Conservation (phyloP, 106 monocot species). For the Triglochin maritima region DNA sequence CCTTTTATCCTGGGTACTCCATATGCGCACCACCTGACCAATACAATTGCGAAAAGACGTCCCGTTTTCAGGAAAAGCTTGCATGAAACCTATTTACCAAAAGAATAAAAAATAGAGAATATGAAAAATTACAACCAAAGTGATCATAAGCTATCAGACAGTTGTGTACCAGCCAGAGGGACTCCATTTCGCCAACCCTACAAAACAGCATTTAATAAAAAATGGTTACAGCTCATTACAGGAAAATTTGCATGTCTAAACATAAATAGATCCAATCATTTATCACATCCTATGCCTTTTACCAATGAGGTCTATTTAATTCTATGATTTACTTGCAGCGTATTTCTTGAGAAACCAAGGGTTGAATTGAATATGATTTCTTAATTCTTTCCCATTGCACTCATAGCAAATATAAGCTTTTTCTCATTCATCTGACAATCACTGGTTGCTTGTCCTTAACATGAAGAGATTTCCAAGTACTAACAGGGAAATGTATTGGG, state of each 20-base stretch:
- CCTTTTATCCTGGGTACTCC: conserved; percentile 4
- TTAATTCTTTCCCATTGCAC: not conserved
- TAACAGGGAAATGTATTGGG: not conserved
- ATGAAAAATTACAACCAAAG: not conserved
- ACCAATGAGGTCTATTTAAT: too few relatives aligned
- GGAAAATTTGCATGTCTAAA: not conserved
- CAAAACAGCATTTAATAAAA: not conserved
- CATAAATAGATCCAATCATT: too few relatives aligned
- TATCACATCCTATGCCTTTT: too few relatives aligned
- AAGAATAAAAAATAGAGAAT: not conserved
- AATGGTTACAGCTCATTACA: conserved; percentile 1
- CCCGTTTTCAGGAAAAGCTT: conserved; percentile 3
- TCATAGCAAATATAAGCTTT: not conserved
- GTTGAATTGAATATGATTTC: too few relatives aligned
- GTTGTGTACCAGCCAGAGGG: conserved; percentile 3
- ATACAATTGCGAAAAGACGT: conserved; percentile 35
- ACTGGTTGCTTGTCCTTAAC: too few relatives aligned
- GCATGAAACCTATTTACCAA: not conserved
- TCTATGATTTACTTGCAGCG: too few relatives aligned
- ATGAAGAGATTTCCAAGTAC: too few relatives aligned
- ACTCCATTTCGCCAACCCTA: conserved; percentile 14
- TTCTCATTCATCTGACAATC: too few relatives aligned
- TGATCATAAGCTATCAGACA: not conserved
- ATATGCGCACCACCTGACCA: conserved; percentile 35
- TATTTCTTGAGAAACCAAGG: too few relatives aligned